phyloP scores from a whole-genome alignment of 2,329 filamentous ascomycete genomes.

The Beauveria caledonica region DNA sequence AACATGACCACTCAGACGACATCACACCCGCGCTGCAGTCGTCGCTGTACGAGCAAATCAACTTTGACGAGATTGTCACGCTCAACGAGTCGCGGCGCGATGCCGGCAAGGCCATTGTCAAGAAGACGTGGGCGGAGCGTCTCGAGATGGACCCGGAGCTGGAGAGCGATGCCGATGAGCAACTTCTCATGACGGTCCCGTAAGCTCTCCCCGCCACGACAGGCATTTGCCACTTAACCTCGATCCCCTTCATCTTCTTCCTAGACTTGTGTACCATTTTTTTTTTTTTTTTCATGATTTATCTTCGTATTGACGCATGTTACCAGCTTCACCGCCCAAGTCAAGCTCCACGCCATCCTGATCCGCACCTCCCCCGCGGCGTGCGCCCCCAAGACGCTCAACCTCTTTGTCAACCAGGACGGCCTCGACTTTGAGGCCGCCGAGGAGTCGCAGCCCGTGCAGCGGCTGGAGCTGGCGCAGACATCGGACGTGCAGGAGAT shows the following conservation, averaged over 20 bases:
- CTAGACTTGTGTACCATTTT: too few relatives aligned
- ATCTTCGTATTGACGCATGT: background rate
- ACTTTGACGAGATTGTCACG: conserved; percentile 76
- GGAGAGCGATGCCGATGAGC: conserved; percentile 80
- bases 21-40: conserved; percentile 84
- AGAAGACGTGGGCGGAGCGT: conserved; percentile 87
- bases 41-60: conserved; percentile 85
- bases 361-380: conserved; percentile 66
- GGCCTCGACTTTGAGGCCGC: conserved; percentile 79
- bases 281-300: background rate
- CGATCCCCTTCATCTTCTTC: background rate
- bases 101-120: conserved; percentile 65
- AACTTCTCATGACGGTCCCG: conserved; percentile 89
- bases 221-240: background rate
- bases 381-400: conserved; percentile 72
- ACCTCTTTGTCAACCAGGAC: conserved; percentile 79
- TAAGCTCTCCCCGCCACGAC: conserved; percentile 35
- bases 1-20: conserved; percentile 86
- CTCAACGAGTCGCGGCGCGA: conserved; percentile 69
- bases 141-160: conserved; percentile 65
- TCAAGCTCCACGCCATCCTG: conserved; percentile 85
- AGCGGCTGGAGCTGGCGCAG: conserved; percentile 69
- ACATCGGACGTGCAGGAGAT: conserved; percentile 80
- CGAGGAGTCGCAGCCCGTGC: conserved; percentile 60
- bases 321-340: conserved; percentile 78